Evolutionary conservation across 2,329 filamentous ascomycete species (phyloP).

Genomic region (Colletotrichum orchidophilum): DNA sequence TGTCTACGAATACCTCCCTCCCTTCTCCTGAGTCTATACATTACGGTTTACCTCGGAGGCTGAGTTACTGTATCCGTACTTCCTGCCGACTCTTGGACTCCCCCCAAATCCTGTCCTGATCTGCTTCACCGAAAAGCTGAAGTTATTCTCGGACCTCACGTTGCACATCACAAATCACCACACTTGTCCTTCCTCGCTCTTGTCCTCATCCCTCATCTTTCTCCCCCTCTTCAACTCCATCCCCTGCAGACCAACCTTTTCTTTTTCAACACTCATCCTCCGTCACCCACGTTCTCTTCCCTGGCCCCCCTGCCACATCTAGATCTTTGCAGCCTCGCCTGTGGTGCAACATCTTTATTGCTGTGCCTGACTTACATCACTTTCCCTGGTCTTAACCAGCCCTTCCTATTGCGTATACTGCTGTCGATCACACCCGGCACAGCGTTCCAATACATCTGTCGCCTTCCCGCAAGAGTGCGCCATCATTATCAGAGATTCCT

Average conservation of each 20-base stretch:
- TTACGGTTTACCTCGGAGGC: not conserved
- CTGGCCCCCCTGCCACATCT: not conserved
- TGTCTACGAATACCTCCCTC: not conserved
- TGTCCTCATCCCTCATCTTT: not conserved
- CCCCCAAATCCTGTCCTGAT: not conserved
- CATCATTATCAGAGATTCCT: not conserved
- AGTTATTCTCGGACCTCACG: slow-evolving; percentile 33
- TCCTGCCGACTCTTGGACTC: slow-evolving; percentile 20
- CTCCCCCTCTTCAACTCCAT: slow-evolving; percentile 5
- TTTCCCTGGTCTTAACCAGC: slow-evolving; percentile 29
- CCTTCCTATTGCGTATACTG: slow-evolving; percentile 27
- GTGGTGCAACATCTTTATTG: slow-evolving; percentile 28
- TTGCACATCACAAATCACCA: slow-evolving; percentile 24
- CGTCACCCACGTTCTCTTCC: slow-evolving; percentile 27
- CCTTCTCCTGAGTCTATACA: not conserved
- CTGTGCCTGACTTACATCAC: slow-evolving; percentile 25
- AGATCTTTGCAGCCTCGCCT: slow-evolving; percentile 13
- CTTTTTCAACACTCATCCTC: slow-evolving; percentile 27
- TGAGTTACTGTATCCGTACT: slow-evolving; percentile 2
- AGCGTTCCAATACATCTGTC: slow-evolving; percentile 1
- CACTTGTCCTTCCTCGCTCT: not conserved
- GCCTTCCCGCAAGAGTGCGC: slow-evolving; percentile 28
- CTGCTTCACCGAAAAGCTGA: slow-evolving; percentile 13
- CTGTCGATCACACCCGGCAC: slow-evolving; percentile 23
- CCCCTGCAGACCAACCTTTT: slow-evolving; percentile 22